These are phyloP conservation scores for Hypoxylon sp. DNA, from an alignment of 2,329 filamentous ascomycete species.

Conservation along the genomic window DNA sequence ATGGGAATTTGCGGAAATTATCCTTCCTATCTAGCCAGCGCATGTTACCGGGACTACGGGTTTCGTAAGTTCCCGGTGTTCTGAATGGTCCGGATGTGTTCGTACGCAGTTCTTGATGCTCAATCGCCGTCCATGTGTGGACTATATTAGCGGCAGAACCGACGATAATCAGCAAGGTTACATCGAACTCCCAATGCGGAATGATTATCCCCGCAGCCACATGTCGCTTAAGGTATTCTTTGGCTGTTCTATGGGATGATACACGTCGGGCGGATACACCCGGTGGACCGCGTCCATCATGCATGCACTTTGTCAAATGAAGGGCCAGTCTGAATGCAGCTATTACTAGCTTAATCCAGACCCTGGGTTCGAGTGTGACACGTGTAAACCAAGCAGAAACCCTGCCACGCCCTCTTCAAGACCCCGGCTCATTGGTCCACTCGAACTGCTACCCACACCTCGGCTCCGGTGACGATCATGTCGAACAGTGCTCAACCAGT, in stretches of 20 bases:
- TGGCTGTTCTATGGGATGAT: slow-evolving; percentile 22
- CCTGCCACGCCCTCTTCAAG: slow-evolving; percentile 3
- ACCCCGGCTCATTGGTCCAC: slow-evolving; percentile 23
- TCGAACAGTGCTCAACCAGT: slow-evolving; percentile 38
- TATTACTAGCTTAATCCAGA: slow-evolving; percentile 37
- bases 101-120: background rate
- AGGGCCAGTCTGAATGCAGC: slow-evolving; percentile 19
- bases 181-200: slow-evolving; percentile 3
- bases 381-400: slow-evolving; percentile 30
- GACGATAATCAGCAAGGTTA: slow-evolving; percentile 18
- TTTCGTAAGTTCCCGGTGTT: slow-evolving; percentile 17
- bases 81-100: slow-evolving; percentile 1
- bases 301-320: slow-evolving; percentile 25
- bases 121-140: slow-evolving; percentile 5
- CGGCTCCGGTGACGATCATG: slow-evolving; percentile 35
- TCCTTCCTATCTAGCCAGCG: slow-evolving; percentile 9
- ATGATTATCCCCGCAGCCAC: slow-evolving; percentile 27
- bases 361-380: slow-evolving; percentile 32
- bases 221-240: slow-evolving; percentile 14
- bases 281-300: slow-evolving; percentile 19
- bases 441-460: slow-evolving; percentile 36
- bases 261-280: slow-evolving; percentile 26
- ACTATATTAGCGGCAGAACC: slow-evolving; percentile 6
- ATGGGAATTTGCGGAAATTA: slow-evolving; percentile 13
- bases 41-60: slow-evolving; percentile 23